Evolutionary conservation across 2,329 filamentous ascomycete species (phyloP), one percentile per base, ranked within the genome.

Genomic region (Aspergillus tubingensis): DNA sequence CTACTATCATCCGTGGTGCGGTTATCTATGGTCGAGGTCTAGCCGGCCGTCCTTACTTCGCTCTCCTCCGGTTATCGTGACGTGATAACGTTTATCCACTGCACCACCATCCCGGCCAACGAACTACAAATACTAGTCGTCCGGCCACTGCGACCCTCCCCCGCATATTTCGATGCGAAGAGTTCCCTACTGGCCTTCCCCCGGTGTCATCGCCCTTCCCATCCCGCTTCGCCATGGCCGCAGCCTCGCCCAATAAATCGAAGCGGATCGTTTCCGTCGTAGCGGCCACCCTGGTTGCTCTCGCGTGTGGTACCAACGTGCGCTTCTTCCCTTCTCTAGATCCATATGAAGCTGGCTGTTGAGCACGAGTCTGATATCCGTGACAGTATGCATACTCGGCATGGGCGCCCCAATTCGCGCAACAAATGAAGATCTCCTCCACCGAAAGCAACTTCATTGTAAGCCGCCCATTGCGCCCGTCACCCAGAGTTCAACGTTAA

Each of bases 321-420:
- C 55, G 72, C 30, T 13, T 48, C 19, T 21, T 23, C 54, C 44
- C 53, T 36, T 59, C 50, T 55, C 32, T 65, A 57, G 59, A 49
- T 54, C 15, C 47, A 43, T 51, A 19, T 38, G 38, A 13, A 23
- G 17, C 50, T 36, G n/a, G 23, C 4, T n/a, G 27, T 19, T 8
- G 54, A 17, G 53, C 50, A 52, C 36, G 55, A 44, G 51, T 43
- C 63, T 69, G 32, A 71, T 50, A 44, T 51, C 76, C 61, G 54
- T 62, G 54, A 53, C 72, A 97, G 92, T 98, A 99, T 86, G 94
- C 93, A 73, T 99, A 97, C 79, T 97, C 92, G 58, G 94, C 94
- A 77, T 99, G 95, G 93, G 92, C 91, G 13, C 95, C 95, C 19
- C 93, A 97, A 78, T 97, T 97, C 73, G 92, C 93, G 53, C 88